Evolutionary conservation across 805 yeast genomes (phyloP).

Genomic region (Ogataea populi-albae): DNA sequence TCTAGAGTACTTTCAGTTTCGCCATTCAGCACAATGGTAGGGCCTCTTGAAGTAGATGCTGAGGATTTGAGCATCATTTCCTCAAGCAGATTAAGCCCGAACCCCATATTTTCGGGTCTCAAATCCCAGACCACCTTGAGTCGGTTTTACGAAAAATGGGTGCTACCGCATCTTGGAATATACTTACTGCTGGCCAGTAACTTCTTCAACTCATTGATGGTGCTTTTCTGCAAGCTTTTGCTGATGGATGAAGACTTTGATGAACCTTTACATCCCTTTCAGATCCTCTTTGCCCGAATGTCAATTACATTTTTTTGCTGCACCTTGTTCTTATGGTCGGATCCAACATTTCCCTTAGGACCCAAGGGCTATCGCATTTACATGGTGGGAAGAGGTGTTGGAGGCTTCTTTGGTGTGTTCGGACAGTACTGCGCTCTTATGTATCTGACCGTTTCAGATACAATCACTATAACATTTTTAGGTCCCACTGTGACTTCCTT

Average conservation of each 20-base stretch:
- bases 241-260: conserved; percentile 60
- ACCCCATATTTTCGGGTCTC: too few species aligned
- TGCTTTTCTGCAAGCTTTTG: conserved; percentile 68
- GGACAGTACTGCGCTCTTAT: conserved; percentile 72
- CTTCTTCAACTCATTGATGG: conserved; percentile 74
- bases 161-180: conserved; percentile 51
- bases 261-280: conserved; percentile 69
- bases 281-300: conserved; percentile 78
- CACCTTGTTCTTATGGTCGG: conserved; percentile 35
- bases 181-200: conserved; percentile 59
- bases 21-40: too few species aligned
- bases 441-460: conserved; percentile 75
- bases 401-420: conserved; percentile 80
- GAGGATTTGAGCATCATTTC: too few species aligned
- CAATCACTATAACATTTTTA: conserved; percentile 75
- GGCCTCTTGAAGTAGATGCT: too few species aligned
- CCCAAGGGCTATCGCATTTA: conserved; percentile 54
- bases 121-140: background rate
- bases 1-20: too few species aligned
- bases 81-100: too few species aligned
- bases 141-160: conserved; percentile 11
- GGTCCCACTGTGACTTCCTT: conserved; percentile 75
- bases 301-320: conserved; percentile 62
- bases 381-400: conserved; percentile 59
- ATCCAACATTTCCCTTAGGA: conserved; percentile 68